Percentiles rank a stretch among this genome's conserved stretches.
Evolutionary conservation across 2,329 filamentous ascomycete species (phyloP).

Genomic region (Pseudopyrenochaeta lycopersici): DNA sequence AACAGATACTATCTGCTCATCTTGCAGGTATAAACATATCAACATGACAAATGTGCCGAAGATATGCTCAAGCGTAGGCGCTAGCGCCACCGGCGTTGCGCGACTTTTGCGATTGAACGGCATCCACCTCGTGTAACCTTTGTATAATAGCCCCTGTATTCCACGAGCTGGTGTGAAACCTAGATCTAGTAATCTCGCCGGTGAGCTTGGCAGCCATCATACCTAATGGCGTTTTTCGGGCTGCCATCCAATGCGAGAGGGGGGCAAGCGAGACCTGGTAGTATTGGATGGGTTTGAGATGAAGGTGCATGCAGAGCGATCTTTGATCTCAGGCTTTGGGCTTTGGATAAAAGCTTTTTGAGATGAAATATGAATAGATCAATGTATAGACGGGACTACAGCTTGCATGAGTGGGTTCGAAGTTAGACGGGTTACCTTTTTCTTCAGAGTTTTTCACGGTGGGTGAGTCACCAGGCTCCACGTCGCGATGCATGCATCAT

Average conservation of each 20-base stretch:
- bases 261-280: slow-evolving; percentile 15
- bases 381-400: slow-evolving; percentile 20
- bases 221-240: slow-evolving; percentile 29
- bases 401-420: slow-evolving; percentile 9
- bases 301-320: slow-evolving; percentile 22
- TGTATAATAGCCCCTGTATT: slow-evolving; percentile 3
- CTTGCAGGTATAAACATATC: slow-evolving; percentile 3
- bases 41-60: slow-evolving; percentile 15
- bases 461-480: slow-evolving; percentile 46
- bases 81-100: slow-evolving; percentile 23
- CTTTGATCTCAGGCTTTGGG: slow-evolving; percentile 3
- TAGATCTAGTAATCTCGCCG: slow-evolving; percentile 10
- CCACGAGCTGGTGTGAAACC: slow-evolving; percentile 2
- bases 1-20: not conserved
- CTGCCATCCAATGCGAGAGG: slow-evolving; percentile 13
- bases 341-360: not conserved
- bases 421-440: slow-evolving; percentile 6
- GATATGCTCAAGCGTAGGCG: slow-evolving; percentile 16
- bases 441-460: slow-evolving; percentile 16
- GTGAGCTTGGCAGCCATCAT: slow-evolving; percentile 12
- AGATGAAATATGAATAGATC: slow-evolving; percentile 12
- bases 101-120: slow-evolving; percentile 35
- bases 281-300: slow-evolving; percentile 32
- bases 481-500: slow-evolving; percentile 43
- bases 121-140: slow-evolving; percentile 15